phyloP scores from a whole-genome alignment of 768 basidiomycete species.

The Collybia sp. region DNA sequence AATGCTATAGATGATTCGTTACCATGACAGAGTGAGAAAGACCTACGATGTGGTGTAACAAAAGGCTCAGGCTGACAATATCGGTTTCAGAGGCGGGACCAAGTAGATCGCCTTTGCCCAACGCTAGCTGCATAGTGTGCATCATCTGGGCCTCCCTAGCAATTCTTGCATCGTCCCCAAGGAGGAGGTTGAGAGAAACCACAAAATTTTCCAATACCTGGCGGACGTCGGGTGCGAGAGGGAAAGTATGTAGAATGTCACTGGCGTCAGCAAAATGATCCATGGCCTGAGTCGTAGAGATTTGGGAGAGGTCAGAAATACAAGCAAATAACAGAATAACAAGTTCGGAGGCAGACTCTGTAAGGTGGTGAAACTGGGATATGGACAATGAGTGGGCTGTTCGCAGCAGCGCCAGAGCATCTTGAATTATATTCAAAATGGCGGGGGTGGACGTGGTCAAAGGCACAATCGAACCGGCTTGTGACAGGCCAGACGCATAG shows the following conservation, averaged over 20 bases:
- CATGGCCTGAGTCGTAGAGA: constrained; percentile 59
- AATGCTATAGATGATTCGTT: constrained; percentile 1
- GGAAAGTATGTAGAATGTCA: constrained; percentile 46
- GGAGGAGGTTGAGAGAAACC: constrained; percentile 51
- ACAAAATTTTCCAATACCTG: constrained; percentile 57
- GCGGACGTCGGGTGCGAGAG: constrained; percentile 47
- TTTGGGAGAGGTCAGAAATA: constrained; percentile 55
- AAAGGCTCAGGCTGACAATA: constrained; percentile 55
- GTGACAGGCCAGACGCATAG: constrained; percentile 49
- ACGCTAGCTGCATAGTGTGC: constrained; percentile 53
- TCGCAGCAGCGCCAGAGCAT: constrained; percentile 55
- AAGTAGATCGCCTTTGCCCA: constrained; percentile 53
- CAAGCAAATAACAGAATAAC: constrained; percentile 57
- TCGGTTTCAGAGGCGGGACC: constrained; percentile 62
- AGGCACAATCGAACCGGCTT: constrained; percentile 52
- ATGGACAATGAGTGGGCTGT: constrained; percentile 51
- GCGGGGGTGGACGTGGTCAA: constrained; percentile 41
- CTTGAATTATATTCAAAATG: constrained; percentile 52
- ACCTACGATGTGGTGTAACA: constrained; percentile 59
- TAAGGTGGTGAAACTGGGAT: constrained; percentile 55
- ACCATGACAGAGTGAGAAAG: not conserved
- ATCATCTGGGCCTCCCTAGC: constrained; percentile 70
- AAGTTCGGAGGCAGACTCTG: constrained; percentile 58
- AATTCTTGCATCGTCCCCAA: constrained; percentile 67
- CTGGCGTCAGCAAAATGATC: constrained; percentile 43